phyloP scores from a whole-genome alignment of 2,329 filamentous ascomycete species.

The Beauveria asiatica region DNA sequence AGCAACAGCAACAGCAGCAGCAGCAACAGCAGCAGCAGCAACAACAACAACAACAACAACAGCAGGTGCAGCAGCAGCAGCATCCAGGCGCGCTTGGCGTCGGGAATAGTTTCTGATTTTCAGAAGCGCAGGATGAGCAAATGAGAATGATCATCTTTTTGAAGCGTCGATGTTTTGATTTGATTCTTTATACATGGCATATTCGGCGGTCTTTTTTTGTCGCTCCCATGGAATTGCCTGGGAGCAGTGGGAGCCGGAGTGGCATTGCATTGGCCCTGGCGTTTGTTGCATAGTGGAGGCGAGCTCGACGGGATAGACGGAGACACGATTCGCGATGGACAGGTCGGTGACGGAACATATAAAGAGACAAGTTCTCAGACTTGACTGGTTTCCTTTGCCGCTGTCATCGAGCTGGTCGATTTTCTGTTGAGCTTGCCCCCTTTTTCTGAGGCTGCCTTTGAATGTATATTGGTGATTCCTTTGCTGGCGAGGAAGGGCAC shows the following conservation, averaged over 20 bases:
- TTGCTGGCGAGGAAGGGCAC: not conserved
- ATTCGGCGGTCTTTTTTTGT: not conserved
- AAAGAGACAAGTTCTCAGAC: not conserved
- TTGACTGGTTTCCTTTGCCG: not conserved
- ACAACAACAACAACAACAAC: slow-evolving; percentile 18
- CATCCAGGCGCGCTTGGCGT: slow-evolving; percentile 43
- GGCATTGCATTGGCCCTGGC: slow-evolving; percentile 8
- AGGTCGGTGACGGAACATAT: not conserved
- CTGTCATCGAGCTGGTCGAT: not conserved
- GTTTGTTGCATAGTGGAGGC: slow-evolving; percentile 1
- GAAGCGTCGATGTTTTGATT: slow-evolving; percentile 13
- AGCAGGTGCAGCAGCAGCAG: slow-evolving; percentile 17
- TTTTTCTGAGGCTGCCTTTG: not conserved
- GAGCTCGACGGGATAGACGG: not conserved
- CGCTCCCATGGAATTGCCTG: not conserved
- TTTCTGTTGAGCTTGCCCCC: not conserved
- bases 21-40: slow-evolving; percentile 17
- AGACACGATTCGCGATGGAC: not conserved
- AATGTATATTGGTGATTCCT: not conserved
- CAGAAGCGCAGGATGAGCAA: not conserved
- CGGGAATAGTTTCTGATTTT: slow-evolving; percentile 32
- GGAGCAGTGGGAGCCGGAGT: not conserved
- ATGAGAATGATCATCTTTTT: not conserved
- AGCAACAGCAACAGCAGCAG: not conserved
- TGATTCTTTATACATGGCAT: slow-evolving; percentile 7